A percentile compares a stretch with the other conserved stretches of the same genome.
phyloP scores from a whole-genome alignment of 2,329 filamentous ascomycete genomes.

The Penicillium sp. region DNA sequence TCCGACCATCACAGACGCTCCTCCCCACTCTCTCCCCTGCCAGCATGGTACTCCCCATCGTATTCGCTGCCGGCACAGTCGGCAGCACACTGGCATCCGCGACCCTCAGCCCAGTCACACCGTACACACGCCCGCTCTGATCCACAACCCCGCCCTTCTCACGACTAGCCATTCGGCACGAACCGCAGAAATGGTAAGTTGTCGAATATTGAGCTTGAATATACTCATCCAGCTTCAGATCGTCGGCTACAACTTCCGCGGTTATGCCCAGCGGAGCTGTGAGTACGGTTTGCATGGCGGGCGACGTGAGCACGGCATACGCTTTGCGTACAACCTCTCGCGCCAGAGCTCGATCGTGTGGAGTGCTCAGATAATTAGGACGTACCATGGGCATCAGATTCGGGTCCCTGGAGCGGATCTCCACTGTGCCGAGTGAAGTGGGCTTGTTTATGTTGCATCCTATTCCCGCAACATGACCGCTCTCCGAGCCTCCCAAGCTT shows the following conservation, averaged over 20 bases:
- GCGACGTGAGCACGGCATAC: constrained; percentile 10
- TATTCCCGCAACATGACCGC: constrained; percentile 15
- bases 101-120: constrained; percentile 9
- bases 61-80: constrained; percentile 13
- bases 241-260: constrained; percentile 4
- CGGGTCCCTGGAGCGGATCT: constrained; percentile 10
- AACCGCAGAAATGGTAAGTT: constrained; percentile 14
- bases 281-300: constrained; percentile 12
- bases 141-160: constrained; percentile 14
- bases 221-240: constrained; percentile 8
- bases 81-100: constrained; percentile 16
- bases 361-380: constrained; percentile 8
- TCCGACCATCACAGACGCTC: constrained; percentile 10
- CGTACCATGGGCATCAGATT: constrained; percentile 6
- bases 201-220: constrained; percentile 12
- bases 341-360: constrained; percentile 1
- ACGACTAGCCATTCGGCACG: constrained; percentile 9
- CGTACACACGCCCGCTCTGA: constrained; percentile 14
- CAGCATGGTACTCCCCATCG: constrained; percentile 13
- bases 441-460: constrained; percentile 16
- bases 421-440: constrained; percentile 10
- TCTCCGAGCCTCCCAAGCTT: constrained; percentile 12
- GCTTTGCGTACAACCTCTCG: constrained; percentile 6
- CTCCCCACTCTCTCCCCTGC: constrained; percentile 11
- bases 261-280: constrained; percentile 6